Evolutionary conservation across 768 basidiomycete species (phyloP).

Genomic region (Infundibulicybe gibba): DNA sequence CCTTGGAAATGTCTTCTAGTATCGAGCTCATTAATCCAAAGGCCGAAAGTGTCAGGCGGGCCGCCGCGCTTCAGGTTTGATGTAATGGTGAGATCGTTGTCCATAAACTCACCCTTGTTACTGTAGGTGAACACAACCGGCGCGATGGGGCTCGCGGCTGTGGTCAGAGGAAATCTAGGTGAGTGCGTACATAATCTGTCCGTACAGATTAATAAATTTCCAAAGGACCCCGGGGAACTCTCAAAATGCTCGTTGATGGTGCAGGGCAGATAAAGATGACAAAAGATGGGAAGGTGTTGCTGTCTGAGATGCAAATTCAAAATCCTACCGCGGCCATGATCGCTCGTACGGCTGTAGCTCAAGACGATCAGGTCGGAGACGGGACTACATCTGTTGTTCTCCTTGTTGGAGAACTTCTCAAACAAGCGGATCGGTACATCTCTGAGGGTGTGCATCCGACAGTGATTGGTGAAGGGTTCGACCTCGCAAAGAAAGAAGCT

Average conservation of each 20-base stretch:
- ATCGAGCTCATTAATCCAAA: slow-evolving; percentile 97
- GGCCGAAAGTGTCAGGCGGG: slow-evolving; percentile 88
- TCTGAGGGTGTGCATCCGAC: slow-evolving; percentile 98
- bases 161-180: slow-evolving; percentile 98
- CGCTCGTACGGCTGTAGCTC: slow-evolving; percentile 95
- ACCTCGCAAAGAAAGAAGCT: slow-evolving; percentile 96
- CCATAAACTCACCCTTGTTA: slow-evolving; percentile 11
- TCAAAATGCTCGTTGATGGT: slow-evolving; percentile 99
- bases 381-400: slow-evolving; percentile 97
- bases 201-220: slow-evolving; percentile 4
- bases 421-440: slow-evolving; percentile 97
- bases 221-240: slow-evolving; percentile 90
- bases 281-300: slow-evolving; percentile 96
- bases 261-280: slow-evolving; percentile 99
- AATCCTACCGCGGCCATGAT: slow-evolving; percentile 99
- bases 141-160: slow-evolving; percentile 95
- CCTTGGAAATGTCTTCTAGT: slow-evolving; percentile 56
- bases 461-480: slow-evolving; percentile 92
- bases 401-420: slow-evolving; percentile 91
- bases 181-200: slow-evolving; percentile 14
- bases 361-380: slow-evolving; percentile 99
- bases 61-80: slow-evolving; percentile 84
- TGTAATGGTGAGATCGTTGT: background rate
- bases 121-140: slow-evolving; percentile 85
- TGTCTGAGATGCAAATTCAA: slow-evolving; percentile 99